Conservation (phyloP, 2,329 filamentous ascomycete genomes). For the Colletotrichum sp. region DNA sequence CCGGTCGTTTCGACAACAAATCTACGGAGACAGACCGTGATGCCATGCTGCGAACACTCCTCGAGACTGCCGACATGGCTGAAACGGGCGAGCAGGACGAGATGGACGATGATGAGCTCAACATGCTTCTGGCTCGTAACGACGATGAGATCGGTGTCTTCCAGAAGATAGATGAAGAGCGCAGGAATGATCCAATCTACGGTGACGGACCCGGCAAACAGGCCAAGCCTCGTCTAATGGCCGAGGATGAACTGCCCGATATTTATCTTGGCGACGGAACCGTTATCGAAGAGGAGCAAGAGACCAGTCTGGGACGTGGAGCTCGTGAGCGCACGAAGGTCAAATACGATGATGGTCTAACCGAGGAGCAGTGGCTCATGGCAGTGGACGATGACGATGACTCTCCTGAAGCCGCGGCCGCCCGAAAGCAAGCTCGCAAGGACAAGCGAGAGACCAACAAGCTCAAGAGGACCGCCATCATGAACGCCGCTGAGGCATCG, state of each 20-base stretch:
- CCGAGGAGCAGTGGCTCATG: slow-evolving; percentile 98
- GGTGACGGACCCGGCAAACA: slow-evolving; percentile 69
- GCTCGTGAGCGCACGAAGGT: slow-evolving; percentile 94
- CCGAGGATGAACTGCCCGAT: slow-evolving; percentile 87
- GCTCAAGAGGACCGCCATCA: slow-evolving; percentile 57
- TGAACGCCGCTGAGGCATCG: slow-evolving; percentile 62
- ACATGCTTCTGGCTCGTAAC: slow-evolving; percentile 88
- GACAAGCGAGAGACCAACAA: slow-evolving; percentile 82
- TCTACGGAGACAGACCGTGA: slow-evolving; percentile 98
- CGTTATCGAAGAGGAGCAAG: slow-evolving; percentile 78
- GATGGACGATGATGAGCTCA: slow-evolving; percentile 98
- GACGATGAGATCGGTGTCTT: slow-evolving; percentile 81
- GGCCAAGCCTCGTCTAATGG: slow-evolving; percentile 79
- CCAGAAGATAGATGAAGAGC: slow-evolving; percentile 82
- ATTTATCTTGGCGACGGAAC: slow-evolving; percentile 91
- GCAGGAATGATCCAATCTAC: slow-evolving; percentile 70
- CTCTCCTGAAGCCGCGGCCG: slow-evolving; percentile 88
- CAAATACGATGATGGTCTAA: slow-evolving; percentile 95
- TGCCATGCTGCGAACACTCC: slow-evolving; percentile 89
- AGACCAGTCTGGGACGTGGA: slow-evolving; percentile 80
- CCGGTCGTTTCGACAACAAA: slow-evolving; percentile 99
- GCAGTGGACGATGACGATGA: slow-evolving; percentile 98
- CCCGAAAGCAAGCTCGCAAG: slow-evolving; percentile 85
- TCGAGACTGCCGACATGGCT: slow-evolving; percentile 80
- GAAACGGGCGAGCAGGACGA: slow-evolving; percentile 83